A percentile compares a stretch with the other conserved stretches of the same genome.
Evolutionary conservation across 2,329 filamentous ascomycete genomes (phyloP).

Genomic region (Botrytis deweyae): DNA sequence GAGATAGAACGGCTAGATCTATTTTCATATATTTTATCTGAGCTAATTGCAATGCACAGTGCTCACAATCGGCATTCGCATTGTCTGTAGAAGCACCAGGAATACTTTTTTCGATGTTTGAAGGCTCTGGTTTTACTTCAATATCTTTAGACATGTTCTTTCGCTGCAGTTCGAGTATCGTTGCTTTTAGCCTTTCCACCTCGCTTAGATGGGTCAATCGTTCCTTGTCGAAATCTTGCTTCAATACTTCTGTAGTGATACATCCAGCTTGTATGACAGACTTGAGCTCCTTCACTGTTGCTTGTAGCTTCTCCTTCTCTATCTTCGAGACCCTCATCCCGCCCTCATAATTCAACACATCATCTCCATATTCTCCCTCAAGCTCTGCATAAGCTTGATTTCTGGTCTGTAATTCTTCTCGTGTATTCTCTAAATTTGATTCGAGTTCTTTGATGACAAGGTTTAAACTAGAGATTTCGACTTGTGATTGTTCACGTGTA

Average conservation of each 20-base stretch:
- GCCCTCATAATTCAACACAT: no score
- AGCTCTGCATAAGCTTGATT: neutral
- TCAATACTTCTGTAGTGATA: neutral
- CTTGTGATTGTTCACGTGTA: neutral
- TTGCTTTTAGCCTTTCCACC: neutral
- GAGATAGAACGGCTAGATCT: neutral
- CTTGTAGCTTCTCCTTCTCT: neutral
- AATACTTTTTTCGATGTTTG: neutral
- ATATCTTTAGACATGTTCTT: neutral
- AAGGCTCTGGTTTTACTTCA: neutral
- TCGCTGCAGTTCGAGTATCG: neutral
- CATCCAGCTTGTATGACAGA: neutral
- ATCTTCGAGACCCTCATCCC: neutral
- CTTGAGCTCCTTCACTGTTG: neutral
- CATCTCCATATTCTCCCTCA: neutral
- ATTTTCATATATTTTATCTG: neutral
- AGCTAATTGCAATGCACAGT: no score
- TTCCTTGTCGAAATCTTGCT: neutral
- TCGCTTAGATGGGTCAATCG: neutral
- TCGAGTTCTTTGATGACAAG: neutral
- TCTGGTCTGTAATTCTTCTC: neutral
- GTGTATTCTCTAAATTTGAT: neutral
- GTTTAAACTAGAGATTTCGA: neutral
- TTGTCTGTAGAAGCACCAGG: neutral
- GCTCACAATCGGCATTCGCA: neutral